Base-by-base conservation (phyloP, 2,329 filamentous ascomycete genomes). In the Diaporthe caulivora region DNA sequence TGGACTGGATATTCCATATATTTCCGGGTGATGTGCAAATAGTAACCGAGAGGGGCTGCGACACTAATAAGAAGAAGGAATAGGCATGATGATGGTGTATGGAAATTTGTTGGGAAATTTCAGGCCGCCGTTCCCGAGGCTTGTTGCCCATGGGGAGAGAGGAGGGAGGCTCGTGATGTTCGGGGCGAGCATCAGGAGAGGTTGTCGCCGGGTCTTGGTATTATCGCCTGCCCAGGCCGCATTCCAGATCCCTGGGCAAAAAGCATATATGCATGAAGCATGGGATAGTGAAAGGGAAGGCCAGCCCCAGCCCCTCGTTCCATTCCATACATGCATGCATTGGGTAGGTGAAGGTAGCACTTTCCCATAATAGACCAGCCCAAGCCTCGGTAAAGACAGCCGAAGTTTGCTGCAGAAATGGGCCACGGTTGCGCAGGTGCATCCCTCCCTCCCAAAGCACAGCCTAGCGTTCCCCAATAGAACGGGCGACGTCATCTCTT, bases 81-180 rank as follows among this genome's bases (percentile, higher is more conserved):
- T 42, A 34, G 9, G 24, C 18, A 31, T 44, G 24, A 29, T 17
- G 2, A 37, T 21, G 17, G 31, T 40, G 44, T 42, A 53, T 29
- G 42, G 42, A 49, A 70, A 51, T 60, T 60, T 70, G 68, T 60
- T 60, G 54, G 68, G 68, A 44, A 71, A 70, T 62, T 58, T 10
- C 5, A 44, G 29, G 29, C 24, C 29, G 31, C 54, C 21, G 49
- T 54, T 54, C 51, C 70, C 49, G 51, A 72, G 58, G 62, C n/a
- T 29, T 37, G 42, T 60, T 42, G 31, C 54, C 54, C 31, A 17
- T 60, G 44, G 47, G 47, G 31, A 9, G 5, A 9, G 9, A 10
- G 44, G 47, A 42, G 31, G 34, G 5, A 9, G 9, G 37, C 68
- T 70, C 55, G 42, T 62, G 55, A 53, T 53, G 3, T 3, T 49